Base-by-base conservation (phyloP, 1,284 basidiomycete species). In the Pulveroboletus sp. region DNA sequence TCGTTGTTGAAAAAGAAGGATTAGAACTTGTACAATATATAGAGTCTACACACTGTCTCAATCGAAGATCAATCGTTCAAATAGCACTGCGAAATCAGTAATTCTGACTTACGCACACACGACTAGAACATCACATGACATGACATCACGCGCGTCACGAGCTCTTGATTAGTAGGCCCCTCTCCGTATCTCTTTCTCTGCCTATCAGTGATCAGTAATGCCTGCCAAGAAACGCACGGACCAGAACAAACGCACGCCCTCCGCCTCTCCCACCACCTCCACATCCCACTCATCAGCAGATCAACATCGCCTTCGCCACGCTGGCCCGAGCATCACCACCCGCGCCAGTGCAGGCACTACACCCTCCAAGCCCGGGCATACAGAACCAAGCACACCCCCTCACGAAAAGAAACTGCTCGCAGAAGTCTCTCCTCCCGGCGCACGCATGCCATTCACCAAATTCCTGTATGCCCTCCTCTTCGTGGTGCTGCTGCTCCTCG, bases 1-100 rank as follows among this genome's bases (percentile, higher is more conserved):
- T 71, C 68, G 10, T 56, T 69, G 56, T 60, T 69, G 54, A 67
- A 71, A 57, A 61, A 65, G 39, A 18, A 22, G n/a, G 11, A 69
- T 48, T 67, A 67, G 63, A 66, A 15, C 9, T 3, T 52, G 49
- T 62, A 56, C 22, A 10, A 26, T 53, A 50, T 28, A n/a, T 66
- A 67, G 60, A 67, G 33, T 29, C 12, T n/a, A 50, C 25, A 31
- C 17, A 36, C 18, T 18, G 18, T 35, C 25, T 28, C 29, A 38
- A 48, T n/a, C n/a, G 17, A 56, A n/a, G 35, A 28, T 5, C 22
- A 20, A 14, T 18, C 18, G 18, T 36, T 36, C 18, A 25, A 29
- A 26, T n/a, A n/a, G 5, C 4, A 2, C 22, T 7, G 15, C 22
- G 48, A 29, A 39, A 29, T 36, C 28, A 10, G 17, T 22, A 29